These are phyloP conservation scores for Ceratocystis albifundus DNA, from an alignment of 2,329 filamentous ascomycete species.

Conservation along the genomic window DNA sequence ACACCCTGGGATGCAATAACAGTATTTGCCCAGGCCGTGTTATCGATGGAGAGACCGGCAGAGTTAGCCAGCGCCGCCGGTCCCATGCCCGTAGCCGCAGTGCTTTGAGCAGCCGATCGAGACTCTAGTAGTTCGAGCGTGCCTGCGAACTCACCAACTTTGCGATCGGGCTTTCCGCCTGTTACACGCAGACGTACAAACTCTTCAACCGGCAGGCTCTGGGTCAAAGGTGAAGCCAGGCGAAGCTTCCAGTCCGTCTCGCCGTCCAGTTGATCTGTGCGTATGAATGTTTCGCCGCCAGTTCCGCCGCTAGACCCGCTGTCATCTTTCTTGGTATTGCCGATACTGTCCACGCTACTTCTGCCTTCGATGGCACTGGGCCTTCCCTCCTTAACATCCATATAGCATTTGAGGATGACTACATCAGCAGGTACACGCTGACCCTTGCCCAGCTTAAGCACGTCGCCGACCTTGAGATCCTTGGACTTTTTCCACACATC, in stretches of 20 bases:
- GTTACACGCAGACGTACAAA: conserved; percentile 59
- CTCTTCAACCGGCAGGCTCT: conserved; percentile 61
- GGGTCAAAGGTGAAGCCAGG: conserved; percentile 73
- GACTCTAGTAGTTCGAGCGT: conserved; percentile 63
- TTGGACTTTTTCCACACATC: conserved; percentile 72
- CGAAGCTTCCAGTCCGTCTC: conserved; percentile 98
- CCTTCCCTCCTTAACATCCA: conserved; percentile 8
- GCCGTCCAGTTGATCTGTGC: conserved; percentile 92
- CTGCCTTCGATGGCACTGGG: conserved; percentile 26
- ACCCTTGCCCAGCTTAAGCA: conserved; percentile 85
- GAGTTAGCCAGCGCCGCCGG: conserved; percentile 38
- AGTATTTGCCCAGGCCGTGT: conserved; percentile 97
- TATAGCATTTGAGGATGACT: conserved; percentile 72
- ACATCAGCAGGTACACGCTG: conserved; percentile 92
- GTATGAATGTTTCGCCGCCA: conserved; percentile 87
- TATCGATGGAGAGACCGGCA: conserved; percentile 77
- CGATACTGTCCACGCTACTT: conserved; percentile 25
- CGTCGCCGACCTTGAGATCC: conserved; percentile 85
- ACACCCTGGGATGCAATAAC: conserved; percentile 86
- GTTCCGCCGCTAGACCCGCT: conserved; percentile 31
- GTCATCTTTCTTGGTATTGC: conserved; percentile 30
- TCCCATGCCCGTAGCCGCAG: conserved; percentile 11
- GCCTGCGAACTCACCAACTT: conserved; percentile 91
- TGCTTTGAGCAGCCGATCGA: conserved; percentile 37
- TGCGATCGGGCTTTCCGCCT: conserved; percentile 82